These are phyloP conservation scores for Bryoglossum gracile DNA, from an alignment of 495 filamentous ascomycete genomes.

Conservation along the genomic window DNA sequence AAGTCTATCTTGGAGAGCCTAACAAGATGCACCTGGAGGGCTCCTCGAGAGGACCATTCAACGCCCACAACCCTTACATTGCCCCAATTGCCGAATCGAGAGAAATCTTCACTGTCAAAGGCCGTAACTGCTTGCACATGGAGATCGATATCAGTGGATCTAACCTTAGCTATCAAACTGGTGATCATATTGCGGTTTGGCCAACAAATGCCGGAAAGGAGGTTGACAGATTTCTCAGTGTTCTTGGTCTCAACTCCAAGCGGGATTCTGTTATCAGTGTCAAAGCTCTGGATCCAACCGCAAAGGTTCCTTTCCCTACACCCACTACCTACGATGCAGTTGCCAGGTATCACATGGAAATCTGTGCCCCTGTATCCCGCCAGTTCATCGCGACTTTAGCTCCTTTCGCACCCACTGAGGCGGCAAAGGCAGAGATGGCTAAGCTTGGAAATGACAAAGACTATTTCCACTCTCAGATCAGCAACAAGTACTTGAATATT, in stretches of 20 bases:
- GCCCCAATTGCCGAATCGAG: slow-evolving; percentile 85
- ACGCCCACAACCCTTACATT: slow-evolving; percentile 94
- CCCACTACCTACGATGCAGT: slow-evolving; percentile 95
- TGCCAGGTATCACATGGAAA: slow-evolving; percentile 95
- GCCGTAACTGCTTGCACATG: slow-evolving; percentile 93
- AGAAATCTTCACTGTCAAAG: slow-evolving; percentile 88
- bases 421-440: slow-evolving; percentile 74
- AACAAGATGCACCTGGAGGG: slow-evolving; percentile 94
- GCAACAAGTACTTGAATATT: slow-evolving; percentile 79
- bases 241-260: slow-evolving; percentile 70
- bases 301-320: slow-evolving; percentile 95
- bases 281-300: slow-evolving; percentile 89
- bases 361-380: slow-evolving; percentile 89
- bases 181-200: slow-evolving; percentile 96
- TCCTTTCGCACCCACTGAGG: slow-evolving; percentile 82
- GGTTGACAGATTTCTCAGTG: slow-evolving; percentile 80
- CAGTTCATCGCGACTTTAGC: slow-evolving; percentile 87
- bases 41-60: slow-evolving; percentile 79
- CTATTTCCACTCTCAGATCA: slow-evolving; percentile 86
- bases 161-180: slow-evolving; percentile 85
- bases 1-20: slow-evolving; percentile 92
- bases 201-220: slow-evolving; percentile 91
- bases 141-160: slow-evolving; percentile 88
- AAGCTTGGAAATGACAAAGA: slow-evolving; percentile 91
- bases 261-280: slow-evolving; percentile 79